These are phyloP conservation scores for Cutaneotrichosporon mucoides DNA, from an alignment of 1,284 basidiomycete genomes.

Conservation along the genomic window DNA sequence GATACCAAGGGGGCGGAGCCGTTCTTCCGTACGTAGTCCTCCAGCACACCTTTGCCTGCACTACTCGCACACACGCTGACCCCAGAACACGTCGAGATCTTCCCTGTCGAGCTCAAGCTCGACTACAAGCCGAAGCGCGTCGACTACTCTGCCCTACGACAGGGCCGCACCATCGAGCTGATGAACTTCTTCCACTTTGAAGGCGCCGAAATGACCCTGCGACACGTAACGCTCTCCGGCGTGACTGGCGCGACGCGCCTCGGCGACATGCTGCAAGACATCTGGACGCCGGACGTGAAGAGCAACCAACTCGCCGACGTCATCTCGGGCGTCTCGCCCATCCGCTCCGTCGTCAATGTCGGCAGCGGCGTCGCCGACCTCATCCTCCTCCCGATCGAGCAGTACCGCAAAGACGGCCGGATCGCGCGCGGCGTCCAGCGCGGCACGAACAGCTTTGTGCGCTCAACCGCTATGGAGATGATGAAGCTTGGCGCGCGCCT, in stretches of 20 bases:
- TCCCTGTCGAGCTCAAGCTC: slow-evolving; percentile 77
- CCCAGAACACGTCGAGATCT: slow-evolving; percentile 48
- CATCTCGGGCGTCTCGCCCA: slow-evolving; percentile 92
- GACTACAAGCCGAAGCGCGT: slow-evolving; percentile 98
- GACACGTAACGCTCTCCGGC: slow-evolving; percentile 85
- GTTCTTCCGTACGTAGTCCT: slow-evolving; percentile 49
- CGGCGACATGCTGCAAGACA: slow-evolving; percentile 85
- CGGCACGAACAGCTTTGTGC: slow-evolving; percentile 85
- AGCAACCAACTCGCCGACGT: slow-evolving; percentile 96
- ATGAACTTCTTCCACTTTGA: slow-evolving; percentile 99
- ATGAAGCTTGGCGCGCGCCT: slow-evolving; percentile 90
- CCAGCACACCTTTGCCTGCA: background rate
- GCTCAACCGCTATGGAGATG: slow-evolving; percentile 88
- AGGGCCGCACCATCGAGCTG: slow-evolving; percentile 89
- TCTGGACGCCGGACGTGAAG: slow-evolving; percentile 99
- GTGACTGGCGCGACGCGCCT: slow-evolving; percentile 85
- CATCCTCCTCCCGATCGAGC: slow-evolving; percentile 89
- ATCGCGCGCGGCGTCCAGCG: slow-evolving; percentile 89
- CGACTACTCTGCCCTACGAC: slow-evolving; percentile 84
- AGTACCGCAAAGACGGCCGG: slow-evolving; percentile 95
- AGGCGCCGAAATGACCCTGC: slow-evolving; percentile 93
- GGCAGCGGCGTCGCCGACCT: slow-evolving; percentile 94
- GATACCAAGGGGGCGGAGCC: slow-evolving; percentile 33
- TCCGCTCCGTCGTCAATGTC: slow-evolving; percentile 92
- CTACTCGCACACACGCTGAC: background rate